Percentiles rank a stretch among this genome's conserved stretches.
These are phyloP conservation scores for Jatropha curcas DNA, from an alignment of 345 rosid genomes.

Conservation along the genomic window DNA sequence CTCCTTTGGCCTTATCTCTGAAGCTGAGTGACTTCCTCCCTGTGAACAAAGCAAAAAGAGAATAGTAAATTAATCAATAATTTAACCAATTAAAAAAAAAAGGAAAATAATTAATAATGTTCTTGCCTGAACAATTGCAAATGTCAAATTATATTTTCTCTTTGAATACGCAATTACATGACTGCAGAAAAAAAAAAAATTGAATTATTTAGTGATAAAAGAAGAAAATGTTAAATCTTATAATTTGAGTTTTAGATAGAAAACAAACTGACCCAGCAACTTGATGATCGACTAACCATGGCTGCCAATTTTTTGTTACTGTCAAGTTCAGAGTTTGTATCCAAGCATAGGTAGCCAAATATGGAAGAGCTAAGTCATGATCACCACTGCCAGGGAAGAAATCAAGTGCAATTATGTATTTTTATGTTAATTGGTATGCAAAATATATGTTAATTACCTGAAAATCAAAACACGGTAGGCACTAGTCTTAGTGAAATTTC, in stretches of 20 bases:
- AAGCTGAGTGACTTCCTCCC: constrained; percentile 11
- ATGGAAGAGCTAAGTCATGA: constrained; percentile 37
- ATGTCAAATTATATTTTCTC: constrained; percentile 1
- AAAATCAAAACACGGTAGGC: constrained; percentile 27
- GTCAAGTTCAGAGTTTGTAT: constrained; percentile 31
- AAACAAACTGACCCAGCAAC: constrained; percentile 35
- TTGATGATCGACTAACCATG: constrained; percentile 38
- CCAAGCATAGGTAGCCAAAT: constrained; percentile 31
- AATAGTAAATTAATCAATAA: no score
- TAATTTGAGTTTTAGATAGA: not conserved
- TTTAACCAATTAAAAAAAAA: not conserved
- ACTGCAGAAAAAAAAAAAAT: not conserved
- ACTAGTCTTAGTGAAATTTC: constrained; percentile 19
- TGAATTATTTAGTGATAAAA: not conserved
- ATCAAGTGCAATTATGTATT: no score
- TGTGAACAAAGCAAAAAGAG: not conserved
- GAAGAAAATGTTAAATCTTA: not conserved
- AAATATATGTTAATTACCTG: constrained; percentile 8
- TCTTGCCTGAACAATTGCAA: constrained; percentile 1
- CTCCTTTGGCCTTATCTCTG: constrained; percentile 4
- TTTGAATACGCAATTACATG: constrained; percentile 1
- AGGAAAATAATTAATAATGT: no score
- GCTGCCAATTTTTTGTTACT: constrained; percentile 23
- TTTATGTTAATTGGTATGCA: no score
- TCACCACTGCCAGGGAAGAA: constrained; percentile 42